Evolutionary conservation across 2,329 filamentous ascomycete species (phyloP).

Genomic region (Diplodia scrobiculata): DNA sequence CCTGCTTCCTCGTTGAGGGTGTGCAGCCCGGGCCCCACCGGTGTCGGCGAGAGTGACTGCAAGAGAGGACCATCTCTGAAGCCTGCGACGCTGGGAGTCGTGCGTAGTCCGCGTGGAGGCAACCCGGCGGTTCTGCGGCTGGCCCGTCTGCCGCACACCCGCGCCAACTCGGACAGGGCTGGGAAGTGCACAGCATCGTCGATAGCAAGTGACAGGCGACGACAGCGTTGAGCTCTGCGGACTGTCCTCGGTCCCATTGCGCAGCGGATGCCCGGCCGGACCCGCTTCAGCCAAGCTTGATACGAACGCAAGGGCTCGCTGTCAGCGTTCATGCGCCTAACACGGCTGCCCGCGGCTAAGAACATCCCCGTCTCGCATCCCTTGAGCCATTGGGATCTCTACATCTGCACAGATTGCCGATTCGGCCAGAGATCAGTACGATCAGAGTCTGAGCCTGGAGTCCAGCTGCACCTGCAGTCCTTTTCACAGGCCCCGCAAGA

Average conservation of each 20-base stretch:
- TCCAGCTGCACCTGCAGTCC: not conserved
- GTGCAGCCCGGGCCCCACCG: not conserved
- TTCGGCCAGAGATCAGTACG: no score
- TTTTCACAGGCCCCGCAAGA: conserved; percentile 1
- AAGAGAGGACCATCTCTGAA: not conserved
- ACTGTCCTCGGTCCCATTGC: not conserved
- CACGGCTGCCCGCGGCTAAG: not conserved
- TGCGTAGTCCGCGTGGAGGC: not conserved
- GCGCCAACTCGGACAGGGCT: no score
- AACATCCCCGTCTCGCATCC: no score
- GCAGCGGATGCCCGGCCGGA: not conserved
- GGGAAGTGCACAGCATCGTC: not conserved
- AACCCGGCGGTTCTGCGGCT: not conserved
- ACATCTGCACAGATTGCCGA: no score
- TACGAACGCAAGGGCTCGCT: not conserved
- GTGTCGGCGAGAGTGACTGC: not conserved
- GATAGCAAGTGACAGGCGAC: not conserved
- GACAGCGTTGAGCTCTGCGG: not conserved
- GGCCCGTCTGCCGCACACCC: not conserved
- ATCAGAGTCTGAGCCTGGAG: no score
- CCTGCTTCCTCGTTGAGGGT: not conserved
- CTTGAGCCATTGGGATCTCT: not conserved
- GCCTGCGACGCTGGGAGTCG: not conserved
- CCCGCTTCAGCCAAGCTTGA: not conserved
- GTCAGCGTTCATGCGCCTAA: not conserved